Evolutionary conservation across 805 yeast genomes (phyloP), one percentile per base, ranked within the genome.

Genomic region (Suhomyces faveliae): DNA sequence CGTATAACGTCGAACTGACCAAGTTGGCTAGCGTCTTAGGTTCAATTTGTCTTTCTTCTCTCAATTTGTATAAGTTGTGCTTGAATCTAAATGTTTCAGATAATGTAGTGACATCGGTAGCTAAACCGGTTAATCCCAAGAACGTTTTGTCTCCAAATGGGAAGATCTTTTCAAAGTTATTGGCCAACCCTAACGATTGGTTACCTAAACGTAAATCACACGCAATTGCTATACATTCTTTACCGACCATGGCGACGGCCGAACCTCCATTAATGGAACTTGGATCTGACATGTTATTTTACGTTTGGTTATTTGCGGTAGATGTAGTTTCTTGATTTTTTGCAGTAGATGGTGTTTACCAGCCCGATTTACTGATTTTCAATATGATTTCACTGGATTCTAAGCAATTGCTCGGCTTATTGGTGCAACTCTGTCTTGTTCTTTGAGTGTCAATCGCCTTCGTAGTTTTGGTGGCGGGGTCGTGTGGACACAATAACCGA

Each of bases 221-320:
- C 3, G 97, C 99, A 61, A 94, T 90, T 24, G 98, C 99, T 47
- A 94, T 91, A 76, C 99, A 94, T 58, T 90, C 97, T 64, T 95
- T 91, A 60, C 99, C 99, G 21, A 85, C 85, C 99, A 94, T 94
- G 55, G 99, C 99, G 27, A 95, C 96, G 45, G 96, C 96, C 54
- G 96, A 80, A 71, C 99, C 99, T 72, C 97, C 89, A 64, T 85
- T 85, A 56, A 85, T 77, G 39, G 89, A 82, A 66, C 88, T 83
- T 62, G 90, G 90, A 69, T 85, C 90, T 39, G 89, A 83, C 89
- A 84, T 83, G 20, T 3, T 22, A 5, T 11, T 5, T 12, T 19
- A 20, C n/a, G 7, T 4, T n/a, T n/a, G n/a, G n/a, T n/a, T n/a
- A n/a, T n/a, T n/a, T n/a, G n/a, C 5, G 10, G 20, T 17, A 17